Conservation (phyloP, 2,329 filamentous ascomycete species). For the Talaromyces sp. region DNA sequence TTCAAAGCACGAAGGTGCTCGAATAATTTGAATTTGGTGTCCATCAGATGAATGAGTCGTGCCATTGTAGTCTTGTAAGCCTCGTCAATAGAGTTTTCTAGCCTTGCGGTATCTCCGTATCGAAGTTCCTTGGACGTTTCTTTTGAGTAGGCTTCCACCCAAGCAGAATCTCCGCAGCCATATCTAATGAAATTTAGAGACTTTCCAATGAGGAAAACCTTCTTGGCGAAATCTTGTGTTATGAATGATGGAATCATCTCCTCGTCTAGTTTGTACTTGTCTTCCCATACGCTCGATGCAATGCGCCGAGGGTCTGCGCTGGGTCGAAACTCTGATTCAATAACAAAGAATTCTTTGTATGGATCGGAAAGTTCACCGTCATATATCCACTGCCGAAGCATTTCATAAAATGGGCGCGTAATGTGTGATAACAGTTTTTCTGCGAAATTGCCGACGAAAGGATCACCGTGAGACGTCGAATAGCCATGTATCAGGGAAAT, state of each 20-base stretch:
- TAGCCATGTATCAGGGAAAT: constrained; percentile 93
- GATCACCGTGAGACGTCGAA: constrained; percentile 89
- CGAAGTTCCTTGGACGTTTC: constrained; percentile 84
- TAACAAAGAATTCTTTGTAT: constrained; percentile 91
- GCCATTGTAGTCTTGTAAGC: constrained; percentile 99
- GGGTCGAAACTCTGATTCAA: constrained; percentile 65
- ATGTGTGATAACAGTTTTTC: constrained; percentile 83
- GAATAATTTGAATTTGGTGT: constrained; percentile 89
- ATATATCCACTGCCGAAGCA: constrained; percentile 95
- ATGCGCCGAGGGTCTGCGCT: constrained; percentile 47
- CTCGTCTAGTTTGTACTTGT: constrained; percentile 85
- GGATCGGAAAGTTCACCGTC: constrained; percentile 97
- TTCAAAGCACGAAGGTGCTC: constrained; percentile 89
- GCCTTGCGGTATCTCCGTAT: constrained; percentile 87
- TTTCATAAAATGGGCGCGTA: constrained; percentile 93
- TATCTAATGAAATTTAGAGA: constrained; percentile 97
- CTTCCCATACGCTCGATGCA: constrained; percentile 92
- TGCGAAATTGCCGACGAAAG: constrained; percentile 88
- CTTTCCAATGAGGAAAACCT: constrained; percentile 96
- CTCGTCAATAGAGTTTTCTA: constrained; percentile 91
- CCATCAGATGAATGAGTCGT: constrained; percentile 88
- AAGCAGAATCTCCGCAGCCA: constrained; percentile 86
- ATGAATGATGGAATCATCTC: constrained; percentile 91
- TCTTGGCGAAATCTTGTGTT: constrained; percentile 87
- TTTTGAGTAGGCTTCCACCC: constrained; percentile 95